These are phyloP conservation scores for Talaromyces sp. DNA, from an alignment of 2,329 filamentous ascomycete genomes.

Conservation along the genomic window DNA sequence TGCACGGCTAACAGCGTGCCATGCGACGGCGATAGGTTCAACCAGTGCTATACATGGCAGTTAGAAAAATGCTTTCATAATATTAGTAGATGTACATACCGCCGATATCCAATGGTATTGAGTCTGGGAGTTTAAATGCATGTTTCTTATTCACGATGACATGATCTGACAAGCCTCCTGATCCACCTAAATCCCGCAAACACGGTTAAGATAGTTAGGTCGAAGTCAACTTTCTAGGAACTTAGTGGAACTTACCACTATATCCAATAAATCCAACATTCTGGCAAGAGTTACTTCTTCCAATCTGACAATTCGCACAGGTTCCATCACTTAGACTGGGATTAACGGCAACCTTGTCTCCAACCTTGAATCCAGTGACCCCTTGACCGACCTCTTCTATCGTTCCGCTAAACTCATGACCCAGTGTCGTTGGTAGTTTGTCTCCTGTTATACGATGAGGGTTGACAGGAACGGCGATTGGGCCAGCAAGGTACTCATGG, in stretches of 20 bases:
- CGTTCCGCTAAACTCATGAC: conserved; percentile 67
- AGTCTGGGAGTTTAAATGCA: conserved; percentile 26
- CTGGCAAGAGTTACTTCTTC: conserved; percentile 61
- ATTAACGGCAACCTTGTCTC: conserved; percentile 62
- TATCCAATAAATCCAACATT: conserved; percentile 58
- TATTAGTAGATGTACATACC: conserved; percentile 17
- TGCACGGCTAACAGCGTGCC: conserved; percentile 61
- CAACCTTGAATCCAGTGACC: conserved; percentile 52
- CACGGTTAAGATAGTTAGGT: neutral
- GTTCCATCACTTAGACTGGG: conserved; percentile 62
- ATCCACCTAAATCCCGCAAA: conserved; percentile 20
- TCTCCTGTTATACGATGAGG: conserved; percentile 63
- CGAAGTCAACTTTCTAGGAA: neutral
- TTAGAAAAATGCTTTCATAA: neutral
- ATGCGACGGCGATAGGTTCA: conserved; percentile 65
- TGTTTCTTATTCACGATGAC: conserved; percentile 24
- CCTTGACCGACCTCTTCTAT: conserved; percentile 60
- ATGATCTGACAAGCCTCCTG: conserved; percentile 35
- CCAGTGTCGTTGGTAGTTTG: conserved; percentile 61
- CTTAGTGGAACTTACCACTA: conserved; percentile 42
- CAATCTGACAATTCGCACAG: conserved; percentile 58
- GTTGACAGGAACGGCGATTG: conserved; percentile 50
- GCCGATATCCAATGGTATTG: conserved; percentile 24
- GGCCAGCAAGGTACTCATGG: conserved; percentile 56
- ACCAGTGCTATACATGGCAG: conserved; percentile 52